Evolutionary conservation across 495 filamentous ascomycete species (phyloP).

Genomic region (Daldinia decipiens): DNA sequence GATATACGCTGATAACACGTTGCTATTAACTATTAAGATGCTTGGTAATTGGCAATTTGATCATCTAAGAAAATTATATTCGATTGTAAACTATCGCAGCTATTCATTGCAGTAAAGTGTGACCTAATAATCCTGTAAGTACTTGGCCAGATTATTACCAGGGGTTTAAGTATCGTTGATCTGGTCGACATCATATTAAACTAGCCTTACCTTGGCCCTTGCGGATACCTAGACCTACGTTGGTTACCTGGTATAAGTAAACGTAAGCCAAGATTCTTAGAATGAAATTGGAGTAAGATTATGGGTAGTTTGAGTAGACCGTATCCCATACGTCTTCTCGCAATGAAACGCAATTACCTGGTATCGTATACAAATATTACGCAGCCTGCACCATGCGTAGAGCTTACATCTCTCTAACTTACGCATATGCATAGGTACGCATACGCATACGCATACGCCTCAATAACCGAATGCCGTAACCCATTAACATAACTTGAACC

Average conservation of each 20-base stretch:
- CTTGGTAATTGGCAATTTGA: neutral
- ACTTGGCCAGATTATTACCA: neutral
- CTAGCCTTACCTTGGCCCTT: neutral
- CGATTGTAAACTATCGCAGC: neutral
- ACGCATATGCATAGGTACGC: neutral
- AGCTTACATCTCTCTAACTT: neutral
- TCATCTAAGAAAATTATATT: neutral
- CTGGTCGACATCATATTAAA: neutral
- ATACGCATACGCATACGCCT: conserved; percentile 4
- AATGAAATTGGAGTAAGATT: neutral
- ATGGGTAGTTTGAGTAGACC: neutral
- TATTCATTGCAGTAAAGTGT: neutral
- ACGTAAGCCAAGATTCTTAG: neutral
- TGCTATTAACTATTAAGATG: neutral
- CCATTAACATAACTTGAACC: neutral
- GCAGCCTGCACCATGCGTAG: neutral
- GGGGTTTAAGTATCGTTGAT: neutral
- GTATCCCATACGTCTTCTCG: neutral
- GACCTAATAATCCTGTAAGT: neutral
- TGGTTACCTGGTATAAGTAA: neutral
- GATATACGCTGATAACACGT: neutral
- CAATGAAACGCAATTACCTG: neutral
- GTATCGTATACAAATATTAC: neutral
- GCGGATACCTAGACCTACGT: neutral
- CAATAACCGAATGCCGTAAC: conserved; percentile 1